phyloP scores from a whole-genome alignment of 441 rosid species.

The Capsella rubella region DNA sequence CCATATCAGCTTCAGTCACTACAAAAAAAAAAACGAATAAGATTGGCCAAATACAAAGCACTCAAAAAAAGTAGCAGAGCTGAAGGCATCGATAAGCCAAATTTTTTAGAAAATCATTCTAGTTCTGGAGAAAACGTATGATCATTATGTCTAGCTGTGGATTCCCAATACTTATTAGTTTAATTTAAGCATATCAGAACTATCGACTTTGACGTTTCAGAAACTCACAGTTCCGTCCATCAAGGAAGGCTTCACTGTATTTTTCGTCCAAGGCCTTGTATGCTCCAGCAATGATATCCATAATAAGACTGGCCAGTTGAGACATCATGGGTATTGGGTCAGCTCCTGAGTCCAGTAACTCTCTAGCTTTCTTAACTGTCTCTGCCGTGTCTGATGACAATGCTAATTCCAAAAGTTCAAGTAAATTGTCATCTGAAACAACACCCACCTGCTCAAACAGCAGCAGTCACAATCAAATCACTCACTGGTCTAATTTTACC shows the following conservation, averaged over 20 bases:
- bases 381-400: conserved; percentile 94
- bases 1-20: conserved; percentile 88
- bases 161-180: background rate
- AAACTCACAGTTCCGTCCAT: conserved; percentile 78
- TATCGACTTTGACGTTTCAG: background rate
- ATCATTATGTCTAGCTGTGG: conserved; percentile 2
- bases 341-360: conserved; percentile 82
- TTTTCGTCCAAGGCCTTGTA: conserved; percentile 59
- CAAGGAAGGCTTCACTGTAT: conserved; percentile 55
- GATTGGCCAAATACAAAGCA: background rate
- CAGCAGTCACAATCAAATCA: conserved; percentile 27
- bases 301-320: conserved; percentile 91
- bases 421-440: conserved; percentile 89
- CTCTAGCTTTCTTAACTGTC: conserved; percentile 91
- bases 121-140: conserved; percentile 20
- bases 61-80: conserved; percentile 6
- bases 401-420: conserved; percentile 91
- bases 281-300: conserved; percentile 94
- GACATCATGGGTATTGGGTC: conserved; percentile 93
- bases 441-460: conserved; percentile 74
- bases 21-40: conserved; percentile 36
- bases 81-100: conserved; percentile 4
- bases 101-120: conserved; percentile 3
- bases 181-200: background rate
- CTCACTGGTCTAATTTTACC: background rate